phyloP scores from a whole-genome alignment of 1,139 yeast species.

The Hyphopichia burtonii region DNA sequence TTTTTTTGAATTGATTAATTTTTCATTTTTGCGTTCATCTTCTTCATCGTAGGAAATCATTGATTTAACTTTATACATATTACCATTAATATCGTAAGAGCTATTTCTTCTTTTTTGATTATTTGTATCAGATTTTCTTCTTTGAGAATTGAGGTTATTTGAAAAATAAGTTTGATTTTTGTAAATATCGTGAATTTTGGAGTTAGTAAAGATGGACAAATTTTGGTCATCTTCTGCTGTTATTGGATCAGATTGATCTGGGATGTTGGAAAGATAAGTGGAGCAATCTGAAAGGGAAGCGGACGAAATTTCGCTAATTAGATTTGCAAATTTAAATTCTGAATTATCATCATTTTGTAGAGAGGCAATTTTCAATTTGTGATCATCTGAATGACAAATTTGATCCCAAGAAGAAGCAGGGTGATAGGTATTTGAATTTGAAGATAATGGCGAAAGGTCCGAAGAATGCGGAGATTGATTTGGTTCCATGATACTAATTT shows the following conservation, averaged over 20 bases:
- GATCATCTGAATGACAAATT: background rate
- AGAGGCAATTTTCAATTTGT: slow-evolving; percentile 4
- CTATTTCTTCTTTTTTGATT: background rate
- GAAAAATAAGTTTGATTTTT: background rate
- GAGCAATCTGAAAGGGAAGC: background rate
- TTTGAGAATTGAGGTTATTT: background rate
- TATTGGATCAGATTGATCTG: background rate
- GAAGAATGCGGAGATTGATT: background rate
- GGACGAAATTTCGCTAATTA: background rate
- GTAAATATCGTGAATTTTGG: slow-evolving; percentile 3
- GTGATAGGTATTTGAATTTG: background rate
- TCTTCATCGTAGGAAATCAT: slow-evolving; percentile 34
- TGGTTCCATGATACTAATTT: slow-evolving; percentile 2
- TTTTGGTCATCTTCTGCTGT: background rate
- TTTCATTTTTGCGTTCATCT: slow-evolving; percentile 24
- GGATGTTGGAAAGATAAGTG: background rate
- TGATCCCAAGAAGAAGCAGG: background rate
- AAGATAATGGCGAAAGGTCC: background rate
- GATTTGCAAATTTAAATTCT: background rate
- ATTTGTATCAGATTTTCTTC: background rate
- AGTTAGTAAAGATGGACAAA: background rate
- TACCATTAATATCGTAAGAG: slow-evolving; percentile 8
- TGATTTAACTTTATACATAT: slow-evolving; percentile 42
- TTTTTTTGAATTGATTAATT: slow-evolving; percentile 8
- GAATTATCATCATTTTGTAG: background rate